Base-by-base conservation (phyloP, 768 basidiomycete species). In the Chalciporus piperatus region DNA sequence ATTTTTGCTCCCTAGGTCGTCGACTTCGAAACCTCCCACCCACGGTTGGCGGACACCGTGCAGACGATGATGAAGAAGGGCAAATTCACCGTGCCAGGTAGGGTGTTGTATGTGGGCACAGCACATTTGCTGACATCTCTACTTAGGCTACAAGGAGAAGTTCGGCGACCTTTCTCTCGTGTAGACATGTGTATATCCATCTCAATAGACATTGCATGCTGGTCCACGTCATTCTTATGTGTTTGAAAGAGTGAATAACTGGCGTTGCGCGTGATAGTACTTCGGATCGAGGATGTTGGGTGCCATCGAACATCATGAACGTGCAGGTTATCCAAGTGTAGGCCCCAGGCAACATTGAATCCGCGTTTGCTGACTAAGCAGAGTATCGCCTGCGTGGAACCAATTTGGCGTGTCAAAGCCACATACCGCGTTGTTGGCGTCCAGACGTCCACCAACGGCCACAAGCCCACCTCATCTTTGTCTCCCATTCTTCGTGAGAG, bases 1-100 rank as follows among this genome's bases (percentile, higher is more conserved):
- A 19, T 44, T n/a, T 11, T 25, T 40, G 16, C 59, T 47, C 27
- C 16, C 51, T 61, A 96, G 93, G 78, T 85, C 56, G 85, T 88
- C 65, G 96, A 99, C 55, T 90, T 98, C 60, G 85, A 86, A 59
- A 79, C 85, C 55, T 96, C 96, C 22, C 89, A 97, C 72, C 97
- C 97, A 16, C 91, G 92, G 71, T 85, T 98, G 70, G 75, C 78
- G 35, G 85, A 97, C 72, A 84, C 89, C 39, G 91, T 97, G 53
- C 92, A 98, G 75, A 89, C 79, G 59, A 96, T 97, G 93, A 71
- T 98, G 57, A 85, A 88, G 82, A 94, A 98, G 76, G 95, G 95
- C 72, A 97, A 98, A 77, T 97, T 92, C 88, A 92, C 88, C 64
- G 95, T 98, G 52, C 96, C 96, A 64, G 95, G 94, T 87, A 67